Percentiles rank a stretch among this genome's conserved stretches.
These are phyloP conservation scores for Ustilago loliicola DNA, from an alignment of 1,284 basidiomycete species.

Conservation along the genomic window DNA sequence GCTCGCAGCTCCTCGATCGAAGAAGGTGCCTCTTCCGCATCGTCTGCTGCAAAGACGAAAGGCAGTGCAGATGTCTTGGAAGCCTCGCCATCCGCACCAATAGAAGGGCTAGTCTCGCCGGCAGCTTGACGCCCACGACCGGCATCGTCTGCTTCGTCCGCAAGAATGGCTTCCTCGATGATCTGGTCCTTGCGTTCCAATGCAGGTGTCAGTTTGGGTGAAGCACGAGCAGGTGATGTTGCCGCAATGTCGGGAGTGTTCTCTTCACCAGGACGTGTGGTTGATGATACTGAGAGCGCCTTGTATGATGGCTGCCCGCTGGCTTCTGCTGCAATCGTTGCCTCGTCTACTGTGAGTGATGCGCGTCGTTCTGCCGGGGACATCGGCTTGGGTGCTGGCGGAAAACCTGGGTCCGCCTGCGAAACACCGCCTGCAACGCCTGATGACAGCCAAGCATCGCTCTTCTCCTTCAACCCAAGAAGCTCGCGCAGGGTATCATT, in stretches of 20 bases:
- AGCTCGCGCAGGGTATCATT: slow-evolving; percentile 66
- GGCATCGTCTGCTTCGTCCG: slow-evolving; percentile 33
- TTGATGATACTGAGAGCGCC: slow-evolving; percentile 40
- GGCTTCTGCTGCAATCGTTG: slow-evolving; percentile 48
- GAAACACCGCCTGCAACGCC: not conserved
- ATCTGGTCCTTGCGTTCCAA: slow-evolving; percentile 48
- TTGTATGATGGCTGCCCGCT: slow-evolving; percentile 48
- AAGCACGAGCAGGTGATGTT: slow-evolving; percentile 21
- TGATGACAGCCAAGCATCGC: slow-evolving; percentile 36
- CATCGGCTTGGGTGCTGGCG: slow-evolving; percentile 19
- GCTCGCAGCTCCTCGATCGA: slow-evolving; percentile 37
- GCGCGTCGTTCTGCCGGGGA: slow-evolving; percentile 38
- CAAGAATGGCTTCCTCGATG: slow-evolving; percentile 53
- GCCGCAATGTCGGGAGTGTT: slow-evolving; percentile 2
- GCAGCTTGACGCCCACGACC: slow-evolving; percentile 23
- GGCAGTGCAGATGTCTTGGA: slow-evolving; percentile 16
- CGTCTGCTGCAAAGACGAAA: slow-evolving; percentile 24
- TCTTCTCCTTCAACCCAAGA: slow-evolving; percentile 55
- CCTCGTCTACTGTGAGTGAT: slow-evolving; percentile 48
- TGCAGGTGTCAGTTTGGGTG: slow-evolving; percentile 31
- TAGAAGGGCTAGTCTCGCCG: slow-evolving; percentile 14
- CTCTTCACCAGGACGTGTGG: slow-evolving; percentile 35
- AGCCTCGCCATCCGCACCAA: not conserved
- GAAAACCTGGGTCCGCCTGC: not conserved
- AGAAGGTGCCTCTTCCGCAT: slow-evolving; percentile 32